Base-by-base conservation (phyloP, 768 basidiomycete species). In the Pulveroboletus ravenelii region DNA sequence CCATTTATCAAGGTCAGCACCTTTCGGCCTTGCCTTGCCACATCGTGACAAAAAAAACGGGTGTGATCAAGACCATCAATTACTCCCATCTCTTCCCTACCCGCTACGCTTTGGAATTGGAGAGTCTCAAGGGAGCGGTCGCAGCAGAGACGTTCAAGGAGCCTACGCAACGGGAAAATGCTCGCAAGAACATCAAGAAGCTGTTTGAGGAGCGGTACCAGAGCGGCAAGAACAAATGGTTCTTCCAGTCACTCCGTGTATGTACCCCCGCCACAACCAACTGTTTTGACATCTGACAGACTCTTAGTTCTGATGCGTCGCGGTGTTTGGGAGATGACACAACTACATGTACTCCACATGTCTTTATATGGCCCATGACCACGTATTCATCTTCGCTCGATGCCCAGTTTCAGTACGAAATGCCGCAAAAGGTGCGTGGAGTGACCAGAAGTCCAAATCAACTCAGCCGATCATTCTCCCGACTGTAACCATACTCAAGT, bases 61-160 rank as follows among this genome's bases (percentile, higher is more conserved):
- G 6, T 9, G 32, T 17, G 42, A 25, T 54, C 17, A 35, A 95
- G 93, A 78, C 85, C 51, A 73, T 98, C 73, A 99, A 99, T 84
- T 98, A 98, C 80, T 91, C 93, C 51, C 96, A 99, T 75, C 80
- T 99, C 56, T 95, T 98, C 86, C 96, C 96, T 39, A 98, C 96
- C 55, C 95, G 96, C 72, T 99, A 98, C 74, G 88, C 91, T 56
- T 82, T 99, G 63, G 96, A 99, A 70, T 79, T 98, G 67, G 96
- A 99, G 73, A 81, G 83, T 46, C 76, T 99, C 65, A 99, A 98
- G 80, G 89, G 89, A 48, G 73, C 80, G 43, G 85, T 96, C 47
- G 74, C 80, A 23, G 67, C 78, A 42, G 95, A 98, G 50, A 95
- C 93, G 54, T 97, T 98, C 86, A 94, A 95, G 78, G 94, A 99